phyloP scores from a whole-genome alignment of 2,329 filamentous ascomycete species.

The Neonectria coccinea region DNA sequence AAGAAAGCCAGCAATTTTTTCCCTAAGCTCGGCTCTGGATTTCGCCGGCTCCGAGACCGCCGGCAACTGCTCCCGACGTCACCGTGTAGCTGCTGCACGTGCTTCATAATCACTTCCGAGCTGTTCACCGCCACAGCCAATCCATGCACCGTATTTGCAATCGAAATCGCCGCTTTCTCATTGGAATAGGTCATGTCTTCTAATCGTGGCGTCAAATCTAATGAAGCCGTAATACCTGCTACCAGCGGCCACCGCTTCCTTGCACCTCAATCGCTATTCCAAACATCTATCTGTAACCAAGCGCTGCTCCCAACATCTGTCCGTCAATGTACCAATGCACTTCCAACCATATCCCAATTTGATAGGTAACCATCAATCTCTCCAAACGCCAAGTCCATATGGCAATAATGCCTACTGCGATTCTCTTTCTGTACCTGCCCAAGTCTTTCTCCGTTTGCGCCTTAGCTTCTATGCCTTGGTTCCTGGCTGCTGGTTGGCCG shows the following conservation, averaged over 20 bases:
- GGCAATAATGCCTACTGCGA: conserved; percentile 11
- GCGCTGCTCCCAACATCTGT: conserved; percentile 28
- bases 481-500: conserved; percentile 56
- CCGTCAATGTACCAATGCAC: conserved; percentile 34
- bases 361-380: conserved; percentile 27
- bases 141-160: conserved; percentile 19
- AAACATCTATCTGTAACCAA: conserved; percentile 42
- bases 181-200: conserved; percentile 7
- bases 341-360: conserved; percentile 30
- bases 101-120: conserved; percentile 14
- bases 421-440: not conserved
- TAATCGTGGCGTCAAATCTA: conserved; percentile 14
- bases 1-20: conserved; percentile 55
- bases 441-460: conserved; percentile 1
- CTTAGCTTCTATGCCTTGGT: conserved; percentile 38
- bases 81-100: conserved; percentile 24
- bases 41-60: conserved; percentile 50
- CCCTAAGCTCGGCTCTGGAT: conserved; percentile 46
- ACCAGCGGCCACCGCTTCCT: conserved; percentile 19
- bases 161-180: not conserved
- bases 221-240: conserved; percentile 25
- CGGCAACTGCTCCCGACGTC: conserved; percentile 30
- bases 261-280: conserved; percentile 37
- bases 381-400: conserved; percentile 41
- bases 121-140: conserved; percentile 9